Evolutionary conservation across 2,329 filamentous ascomycete genomes (phyloP).

Genomic region (Proliferodiscus dingleyae): DNA sequence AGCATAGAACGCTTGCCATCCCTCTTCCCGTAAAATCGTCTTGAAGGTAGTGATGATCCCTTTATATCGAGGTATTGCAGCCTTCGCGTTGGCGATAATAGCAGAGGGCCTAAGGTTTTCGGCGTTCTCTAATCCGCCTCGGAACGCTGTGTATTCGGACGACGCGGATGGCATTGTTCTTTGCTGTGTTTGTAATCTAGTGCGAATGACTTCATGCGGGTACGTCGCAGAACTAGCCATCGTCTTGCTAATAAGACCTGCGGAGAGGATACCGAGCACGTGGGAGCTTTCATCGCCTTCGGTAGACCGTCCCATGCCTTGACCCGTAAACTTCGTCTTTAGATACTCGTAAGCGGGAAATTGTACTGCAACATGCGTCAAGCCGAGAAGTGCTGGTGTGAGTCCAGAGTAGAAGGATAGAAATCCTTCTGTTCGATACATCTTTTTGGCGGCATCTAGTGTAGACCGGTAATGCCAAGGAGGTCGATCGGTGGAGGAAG

Average conservation of each 20-base stretch:
- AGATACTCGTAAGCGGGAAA: conserved; percentile 95
- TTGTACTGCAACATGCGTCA: conserved; percentile 94
- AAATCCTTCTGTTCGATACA: conserved; percentile 88
- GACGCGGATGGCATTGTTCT: conserved; percentile 54
- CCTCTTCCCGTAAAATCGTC: conserved; percentile 84
- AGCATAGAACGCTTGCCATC: conserved; percentile 94
- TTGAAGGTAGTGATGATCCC: conserved; percentile 78
- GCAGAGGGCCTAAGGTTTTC: conserved; percentile 12
- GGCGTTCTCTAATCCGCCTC: conserved; percentile 25
- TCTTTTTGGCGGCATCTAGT: conserved; percentile 86
- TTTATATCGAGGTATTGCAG: conserved; percentile 52
- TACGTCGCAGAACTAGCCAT: conserved; percentile 94
- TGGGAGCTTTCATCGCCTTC: conserved; percentile 58
- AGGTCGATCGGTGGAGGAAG: conserved; percentile 50
- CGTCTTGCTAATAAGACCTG: conserved; percentile 90
- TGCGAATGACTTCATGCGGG: conserved; percentile 93
- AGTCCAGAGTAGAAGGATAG: conserved; percentile 92
- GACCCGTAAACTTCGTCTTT: conserved; percentile 84
- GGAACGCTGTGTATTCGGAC: conserved; percentile 47
- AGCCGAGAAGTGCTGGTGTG: conserved; percentile 82
- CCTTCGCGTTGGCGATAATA: conserved; percentile 27
- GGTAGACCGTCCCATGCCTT: conserved; percentile 69
- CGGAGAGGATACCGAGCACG: conserved; percentile 77
- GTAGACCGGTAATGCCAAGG: conserved; percentile 91
- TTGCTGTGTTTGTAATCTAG: conserved; percentile 88